Conservation (phyloP, 306 rosid species). For the Malus orientalis region DNA sequence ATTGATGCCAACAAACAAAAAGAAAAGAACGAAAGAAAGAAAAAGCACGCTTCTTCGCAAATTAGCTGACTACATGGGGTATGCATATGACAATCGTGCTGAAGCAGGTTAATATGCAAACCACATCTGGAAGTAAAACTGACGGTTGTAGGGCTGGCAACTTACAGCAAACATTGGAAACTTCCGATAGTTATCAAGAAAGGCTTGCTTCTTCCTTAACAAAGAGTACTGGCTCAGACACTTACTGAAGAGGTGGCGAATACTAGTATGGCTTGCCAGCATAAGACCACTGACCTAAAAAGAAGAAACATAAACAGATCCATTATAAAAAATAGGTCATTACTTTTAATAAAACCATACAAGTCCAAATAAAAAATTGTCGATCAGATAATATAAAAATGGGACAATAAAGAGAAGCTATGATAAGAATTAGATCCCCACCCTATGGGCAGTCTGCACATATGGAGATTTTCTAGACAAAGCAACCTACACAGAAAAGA, state of each 20-base stretch:
- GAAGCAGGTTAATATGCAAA: background rate
- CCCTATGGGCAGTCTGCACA: conserved; percentile 97
- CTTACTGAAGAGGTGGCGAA: conserved; percentile 95
- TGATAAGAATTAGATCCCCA: conserved; percentile 18
- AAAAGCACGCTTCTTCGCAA: background rate
- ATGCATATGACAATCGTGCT: background rate
- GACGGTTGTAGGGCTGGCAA: conserved; percentile 8
- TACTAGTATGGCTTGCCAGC: conserved; percentile 97
- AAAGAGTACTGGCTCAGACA: conserved; percentile 92
- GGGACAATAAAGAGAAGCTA: background rate
- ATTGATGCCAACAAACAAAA: background rate
- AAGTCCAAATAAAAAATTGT: background rate
- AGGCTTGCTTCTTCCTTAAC: conserved; percentile 97
- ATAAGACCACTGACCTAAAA: conserved; percentile 92
- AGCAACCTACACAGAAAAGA: conserved; percentile 59
- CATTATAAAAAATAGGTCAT: background rate
- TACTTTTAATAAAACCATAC: background rate
- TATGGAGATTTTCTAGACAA: conserved; percentile 97
- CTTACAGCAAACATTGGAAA: conserved; percentile 99
- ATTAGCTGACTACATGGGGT: background rate
- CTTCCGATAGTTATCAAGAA: conserved; percentile 92
- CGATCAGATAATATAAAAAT: background rate
- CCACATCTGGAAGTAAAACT: conserved; percentile 1
- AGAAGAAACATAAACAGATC: conserved; percentile 18
- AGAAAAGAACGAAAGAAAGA: background rate